phyloP scores from a whole-genome alignment of 371 early-diverging fungal species.

The Rhizopus delemar region DNA sequence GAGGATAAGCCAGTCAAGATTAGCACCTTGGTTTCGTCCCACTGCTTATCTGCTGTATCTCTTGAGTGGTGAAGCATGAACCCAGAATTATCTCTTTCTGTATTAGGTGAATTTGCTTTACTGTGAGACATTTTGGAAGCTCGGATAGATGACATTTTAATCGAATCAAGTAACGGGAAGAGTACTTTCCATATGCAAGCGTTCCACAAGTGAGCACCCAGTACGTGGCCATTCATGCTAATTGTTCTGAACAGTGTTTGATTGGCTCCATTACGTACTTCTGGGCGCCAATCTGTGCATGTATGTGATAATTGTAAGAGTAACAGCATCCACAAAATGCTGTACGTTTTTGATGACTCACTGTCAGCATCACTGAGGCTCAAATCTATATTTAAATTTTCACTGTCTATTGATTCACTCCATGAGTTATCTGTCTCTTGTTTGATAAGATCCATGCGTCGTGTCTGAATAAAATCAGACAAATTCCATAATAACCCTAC shows the following conservation, averaged over 20 bases:
- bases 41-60: constrained; percentile 82
- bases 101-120: constrained; percentile 23
- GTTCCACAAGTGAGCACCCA: constrained; percentile 78
- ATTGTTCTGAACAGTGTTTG: constrained; percentile 95
- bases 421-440: constrained; percentile 1
- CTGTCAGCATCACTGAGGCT: constrained; percentile 42
- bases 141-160: constrained; percentile 60
- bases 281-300: constrained; percentile 86
- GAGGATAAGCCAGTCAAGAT: constrained; percentile 76
- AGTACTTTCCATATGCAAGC: constrained; percentile 87
- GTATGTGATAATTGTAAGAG: constrained; percentile 79
- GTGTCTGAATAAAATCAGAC: constrained; percentile 78
- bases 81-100: constrained; percentile 42
- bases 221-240: constrained; percentile 75
- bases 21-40: constrained; percentile 94
- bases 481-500: constrained; percentile 92
- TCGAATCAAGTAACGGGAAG: constrained; percentile 84
- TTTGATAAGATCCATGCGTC: constrained; percentile 55
- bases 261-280: constrained; percentile 92
- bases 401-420: constrained; percentile 34
- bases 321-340: constrained; percentile 85
- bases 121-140: constrained; percentile 33
- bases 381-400: constrained; percentile 38
- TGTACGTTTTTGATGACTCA: constrained; percentile 48
- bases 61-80: constrained; percentile 69